Evolutionary conservation across 192 early-diverging fungal species (phyloP).

Genomic region (Anaeromyces robustus): DNA sequence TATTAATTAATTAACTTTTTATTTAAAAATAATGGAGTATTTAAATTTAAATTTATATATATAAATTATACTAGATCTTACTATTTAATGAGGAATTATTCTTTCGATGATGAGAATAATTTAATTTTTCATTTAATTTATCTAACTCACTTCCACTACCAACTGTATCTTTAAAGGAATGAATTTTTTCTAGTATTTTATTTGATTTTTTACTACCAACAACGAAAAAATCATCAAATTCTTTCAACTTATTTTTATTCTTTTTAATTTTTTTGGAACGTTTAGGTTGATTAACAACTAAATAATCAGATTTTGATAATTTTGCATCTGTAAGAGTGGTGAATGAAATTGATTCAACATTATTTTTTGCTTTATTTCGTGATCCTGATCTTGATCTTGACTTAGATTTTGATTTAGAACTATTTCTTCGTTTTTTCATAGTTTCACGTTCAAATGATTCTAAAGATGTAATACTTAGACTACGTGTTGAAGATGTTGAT

Average conservation of each 20-base stretch:
- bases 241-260: not conserved
- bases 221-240: not conserved
- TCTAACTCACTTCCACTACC: not conserved
- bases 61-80: not conserved
- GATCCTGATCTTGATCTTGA: not conserved
- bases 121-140: not conserved
- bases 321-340: not conserved
- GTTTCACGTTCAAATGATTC: not conserved
- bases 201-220: not conserved
- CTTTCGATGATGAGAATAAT: not conserved
- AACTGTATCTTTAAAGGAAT: not conserved
- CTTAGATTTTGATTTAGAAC: not conserved
- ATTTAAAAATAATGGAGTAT: no score
- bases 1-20: no score
- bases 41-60: no score
- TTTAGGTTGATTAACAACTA: not conserved
- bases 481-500: not conserved
- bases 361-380: not conserved
- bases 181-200: not conserved
- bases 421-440: not conserved
- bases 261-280: not conserved
- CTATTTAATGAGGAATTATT: not conserved
- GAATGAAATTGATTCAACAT: not conserved
- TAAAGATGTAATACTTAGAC: not conserved
- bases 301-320: not conserved